phyloP scores from a whole-genome alignment of 257 asterid species.

The Ajuga chamaepitys region DNA sequence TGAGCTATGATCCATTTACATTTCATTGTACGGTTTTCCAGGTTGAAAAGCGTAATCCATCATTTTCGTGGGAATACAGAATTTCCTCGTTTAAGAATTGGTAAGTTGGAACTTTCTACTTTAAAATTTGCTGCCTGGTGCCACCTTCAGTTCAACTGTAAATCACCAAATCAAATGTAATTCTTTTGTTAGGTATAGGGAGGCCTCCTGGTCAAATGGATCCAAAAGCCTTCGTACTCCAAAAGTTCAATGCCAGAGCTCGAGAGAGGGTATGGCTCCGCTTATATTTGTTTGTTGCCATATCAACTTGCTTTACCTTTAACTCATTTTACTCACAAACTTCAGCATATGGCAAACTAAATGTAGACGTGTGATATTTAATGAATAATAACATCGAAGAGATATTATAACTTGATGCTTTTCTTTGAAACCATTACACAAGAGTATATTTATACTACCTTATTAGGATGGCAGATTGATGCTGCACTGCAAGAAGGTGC shows the following conservation, averaged over 20 bases:
- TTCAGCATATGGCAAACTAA: not conserved
- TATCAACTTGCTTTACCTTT: not conserved
- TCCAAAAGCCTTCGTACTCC: conserved; percentile 91
- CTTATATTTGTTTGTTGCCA: conserved; percentile 7
- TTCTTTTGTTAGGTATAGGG: conserved; percentile 62
- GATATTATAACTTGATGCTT: not conserved
- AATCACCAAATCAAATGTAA: conserved; percentile 1
- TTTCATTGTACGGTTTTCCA: conserved; percentile 19
- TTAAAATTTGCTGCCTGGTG: not conserved
- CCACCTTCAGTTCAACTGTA: not conserved
- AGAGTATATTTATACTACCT: not conserved
- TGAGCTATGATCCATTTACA: conserved; percentile 8
- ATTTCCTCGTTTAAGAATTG: conserved; percentile 91
- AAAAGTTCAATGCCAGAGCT: conserved; percentile 73
- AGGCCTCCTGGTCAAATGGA: conserved; percentile 98
- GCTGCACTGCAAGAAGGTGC: conserved; percentile 72
- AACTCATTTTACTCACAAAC: not conserved
- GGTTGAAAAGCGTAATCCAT: conserved; percentile 74
- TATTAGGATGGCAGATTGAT: conserved; percentile 49
- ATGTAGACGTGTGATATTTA: not conserved
- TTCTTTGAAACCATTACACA: not conserved
- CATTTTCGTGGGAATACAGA: conserved; percentile 75
- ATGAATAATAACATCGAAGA: not conserved
- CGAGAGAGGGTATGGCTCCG: conserved; percentile 59
- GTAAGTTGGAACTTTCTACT: conserved; percentile 37